A percentile compares a stretch with the other conserved stretches of the same genome.
Conservation (phyloP, 371 early-diverging fungal genomes). For the Choanephora cucurbitarum region DNA sequence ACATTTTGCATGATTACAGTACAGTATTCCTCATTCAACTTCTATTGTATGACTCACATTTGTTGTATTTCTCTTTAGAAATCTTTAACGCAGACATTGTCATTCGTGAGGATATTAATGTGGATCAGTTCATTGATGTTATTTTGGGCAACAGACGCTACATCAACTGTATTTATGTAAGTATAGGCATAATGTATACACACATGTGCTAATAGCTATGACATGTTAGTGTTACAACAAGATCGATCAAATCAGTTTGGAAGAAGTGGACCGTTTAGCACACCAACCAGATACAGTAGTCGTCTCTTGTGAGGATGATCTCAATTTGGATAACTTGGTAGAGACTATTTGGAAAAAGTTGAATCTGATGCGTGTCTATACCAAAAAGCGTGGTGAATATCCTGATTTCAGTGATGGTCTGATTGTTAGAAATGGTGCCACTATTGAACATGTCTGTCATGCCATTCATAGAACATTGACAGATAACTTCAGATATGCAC, state of each 20-base stretch:
- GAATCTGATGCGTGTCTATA: constrained; percentile 92
- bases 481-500: constrained; percentile 90
- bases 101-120: constrained; percentile 95
- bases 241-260: constrained; percentile 96
- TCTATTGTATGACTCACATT: background rate
- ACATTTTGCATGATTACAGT: constrained; percentile 97
- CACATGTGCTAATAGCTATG: too few relatives aligned
- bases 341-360: constrained; percentile 91
- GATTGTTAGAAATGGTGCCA: constrained; percentile 85
- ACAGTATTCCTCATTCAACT: too few relatives aligned
- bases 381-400: constrained; percentile 95
- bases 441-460: constrained; percentile 97
- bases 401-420: constrained; percentile 97
- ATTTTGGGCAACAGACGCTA: constrained; percentile 98
- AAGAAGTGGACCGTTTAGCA: constrained; percentile 94
- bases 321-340: constrained; percentile 94
- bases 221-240: constrained; percentile 98
- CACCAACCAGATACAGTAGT: constrained; percentile 90
- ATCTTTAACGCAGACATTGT: constrained; percentile 99
- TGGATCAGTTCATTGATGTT: constrained; percentile 99
- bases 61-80: constrained; percentile 36
- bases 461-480: constrained; percentile 93
- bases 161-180: constrained; percentile 92
- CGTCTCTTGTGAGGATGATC: constrained; percentile 87
- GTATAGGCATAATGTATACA: too few relatives aligned